phyloP scores from a whole-genome alignment of 305 asterid genomes.

The Fraxinus platypoda region DNA sequence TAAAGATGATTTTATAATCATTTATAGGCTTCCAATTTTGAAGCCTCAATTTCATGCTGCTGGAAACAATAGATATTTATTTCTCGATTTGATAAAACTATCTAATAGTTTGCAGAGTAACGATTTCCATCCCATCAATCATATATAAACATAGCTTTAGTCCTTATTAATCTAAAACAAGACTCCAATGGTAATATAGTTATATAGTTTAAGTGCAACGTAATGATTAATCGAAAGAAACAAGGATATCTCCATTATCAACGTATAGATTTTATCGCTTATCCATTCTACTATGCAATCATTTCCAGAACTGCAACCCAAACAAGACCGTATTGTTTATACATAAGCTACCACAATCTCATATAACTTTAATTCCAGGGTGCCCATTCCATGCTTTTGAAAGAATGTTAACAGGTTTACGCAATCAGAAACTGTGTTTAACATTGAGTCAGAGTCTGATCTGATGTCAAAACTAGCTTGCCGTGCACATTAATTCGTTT shows the following conservation, averaged over 20 bases:
- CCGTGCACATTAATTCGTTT: neutral
- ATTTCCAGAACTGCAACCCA: neutral
- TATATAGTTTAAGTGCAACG: neutral
- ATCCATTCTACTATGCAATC: neutral
- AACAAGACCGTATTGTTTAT: neutral
- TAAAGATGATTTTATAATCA: neutral
- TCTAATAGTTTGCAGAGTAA: neutral
- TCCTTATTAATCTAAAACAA: neutral
- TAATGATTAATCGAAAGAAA: neutral
- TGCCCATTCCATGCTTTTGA: neutral
- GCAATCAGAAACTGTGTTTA: neutral
- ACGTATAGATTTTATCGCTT: neutral
- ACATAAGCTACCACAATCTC: neutral
- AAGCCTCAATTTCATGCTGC: constrained; percentile 5
- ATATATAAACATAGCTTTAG: neutral
- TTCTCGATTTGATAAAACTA: neutral
- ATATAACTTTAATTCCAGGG: neutral
- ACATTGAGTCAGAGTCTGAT: neutral
- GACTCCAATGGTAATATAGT: neutral
- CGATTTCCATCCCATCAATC: neutral
- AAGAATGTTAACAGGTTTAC: neutral
- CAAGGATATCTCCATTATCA: neutral
- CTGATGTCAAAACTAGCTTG: neutral
- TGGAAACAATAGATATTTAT: neutral
- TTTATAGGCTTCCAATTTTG: neutral